Percentiles rank a stretch among this genome's conserved stretches.
Conservation (phyloP, 2,329 filamentous ascomycete species). For the Leptographium wingfieldii region DNA sequence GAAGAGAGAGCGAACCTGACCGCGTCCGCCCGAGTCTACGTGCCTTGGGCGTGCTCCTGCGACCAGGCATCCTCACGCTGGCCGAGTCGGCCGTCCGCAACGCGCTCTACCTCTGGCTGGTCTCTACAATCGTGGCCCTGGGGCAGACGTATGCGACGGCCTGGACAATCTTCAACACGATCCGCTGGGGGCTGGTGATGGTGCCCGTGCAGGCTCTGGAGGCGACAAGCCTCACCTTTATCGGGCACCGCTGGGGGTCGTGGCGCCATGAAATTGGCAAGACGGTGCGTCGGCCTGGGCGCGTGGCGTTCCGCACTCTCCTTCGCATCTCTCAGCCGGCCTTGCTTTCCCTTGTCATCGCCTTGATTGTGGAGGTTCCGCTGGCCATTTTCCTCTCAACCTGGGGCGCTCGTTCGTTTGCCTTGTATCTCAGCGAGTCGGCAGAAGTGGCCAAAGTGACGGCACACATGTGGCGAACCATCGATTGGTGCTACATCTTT, state of each 20-base stretch:
- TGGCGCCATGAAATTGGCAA: constrained; percentile 24
- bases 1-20: background rate
- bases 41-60: constrained; percentile 36
- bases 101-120: constrained; percentile 57
- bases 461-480: constrained; percentile 50
- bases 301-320: background rate
- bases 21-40: constrained; percentile 23
- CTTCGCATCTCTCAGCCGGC: constrained; percentile 36
- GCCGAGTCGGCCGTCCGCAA: constrained; percentile 55
- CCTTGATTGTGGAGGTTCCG: constrained; percentile 45
- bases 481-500: constrained; percentile 58
- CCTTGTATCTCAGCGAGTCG: constrained; percentile 46
- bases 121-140: constrained; percentile 50
- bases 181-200: constrained; percentile 64
- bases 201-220: constrained; percentile 57
- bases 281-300: constrained; percentile 9
- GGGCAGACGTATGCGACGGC: constrained; percentile 55
- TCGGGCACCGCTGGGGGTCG: constrained; percentile 53
- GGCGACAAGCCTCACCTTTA: constrained; percentile 49
- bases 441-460: constrained; percentile 46
- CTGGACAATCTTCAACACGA: constrained; percentile 63
- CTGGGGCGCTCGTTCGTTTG: constrained; percentile 47
- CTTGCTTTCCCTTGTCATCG: constrained; percentile 36
- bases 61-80: constrained; percentile 48
- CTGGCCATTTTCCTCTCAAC: constrained; percentile 50